Conservation (phyloP, 2,329 filamentous ascomycete genomes). For the Colletotrichum destructivum region DNA sequence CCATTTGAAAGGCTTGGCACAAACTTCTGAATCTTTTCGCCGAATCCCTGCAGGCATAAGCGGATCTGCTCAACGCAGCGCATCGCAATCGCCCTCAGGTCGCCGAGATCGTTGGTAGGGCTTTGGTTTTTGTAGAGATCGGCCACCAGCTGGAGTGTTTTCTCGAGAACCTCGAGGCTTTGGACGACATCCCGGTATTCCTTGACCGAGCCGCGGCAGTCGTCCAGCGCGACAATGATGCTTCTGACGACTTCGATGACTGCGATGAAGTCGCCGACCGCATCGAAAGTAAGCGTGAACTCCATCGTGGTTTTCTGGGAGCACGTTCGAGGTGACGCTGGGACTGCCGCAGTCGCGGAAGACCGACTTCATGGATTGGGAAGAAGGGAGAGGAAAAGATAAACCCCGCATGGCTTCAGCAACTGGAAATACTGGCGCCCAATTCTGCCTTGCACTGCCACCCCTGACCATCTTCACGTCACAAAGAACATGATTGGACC, state of each 20-base stretch:
- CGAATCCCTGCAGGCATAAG: not conserved
- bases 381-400: not conserved
- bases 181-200: conserved; percentile 48
- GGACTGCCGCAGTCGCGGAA: not conserved
- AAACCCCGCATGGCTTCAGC: not conserved
- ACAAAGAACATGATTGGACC: not conserved
- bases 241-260: conserved; percentile 49
- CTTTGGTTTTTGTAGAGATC: not conserved
- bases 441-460: conserved; percentile 3
- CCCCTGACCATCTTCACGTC: not conserved
- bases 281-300: conserved; percentile 47
- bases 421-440: no score
- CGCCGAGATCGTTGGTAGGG: not conserved
- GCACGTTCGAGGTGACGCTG: not conserved
- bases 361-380: not conserved
- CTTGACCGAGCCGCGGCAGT: conserved; percentile 47
- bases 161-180: conserved; percentile 47
- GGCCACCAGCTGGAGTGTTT: not conserved
- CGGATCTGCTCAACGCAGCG: not conserved
- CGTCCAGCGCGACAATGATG: conserved; percentile 48
- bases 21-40: not conserved
- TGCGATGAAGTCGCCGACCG: conserved; percentile 50
- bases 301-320: not conserved
- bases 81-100: not conserved
- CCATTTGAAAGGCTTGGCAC: not conserved